A percentile compares a stretch with the other conserved stretches of the same genome.
Evolutionary conservation across 2,329 filamentous ascomycete genomes (phyloP).

Genomic region (Trichoderma sp.): DNA sequence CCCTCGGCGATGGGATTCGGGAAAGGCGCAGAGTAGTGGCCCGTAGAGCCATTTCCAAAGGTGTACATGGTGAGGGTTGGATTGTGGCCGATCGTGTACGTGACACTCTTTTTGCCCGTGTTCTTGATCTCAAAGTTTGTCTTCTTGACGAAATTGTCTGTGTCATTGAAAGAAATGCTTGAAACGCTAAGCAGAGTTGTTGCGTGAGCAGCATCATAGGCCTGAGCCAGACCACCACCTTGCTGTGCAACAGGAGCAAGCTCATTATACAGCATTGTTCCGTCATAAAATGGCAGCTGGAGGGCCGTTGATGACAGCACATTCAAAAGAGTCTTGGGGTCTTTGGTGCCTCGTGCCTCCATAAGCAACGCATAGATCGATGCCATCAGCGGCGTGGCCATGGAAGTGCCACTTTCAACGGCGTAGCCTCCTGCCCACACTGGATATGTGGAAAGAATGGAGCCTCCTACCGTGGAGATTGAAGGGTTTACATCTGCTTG

Average conservation of each 20-base stretch:
- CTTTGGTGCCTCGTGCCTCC: constrained; percentile 55
- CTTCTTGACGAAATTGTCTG: constrained; percentile 55
- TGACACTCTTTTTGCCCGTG: constrained; percentile 51
- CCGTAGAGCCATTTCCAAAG: constrained; percentile 35
- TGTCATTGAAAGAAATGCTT: constrained; percentile 66
- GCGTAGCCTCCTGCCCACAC: constrained; percentile 51
- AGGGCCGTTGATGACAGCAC: constrained; percentile 54
- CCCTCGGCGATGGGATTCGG: constrained; percentile 49
- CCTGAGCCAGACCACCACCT: constrained; percentile 63
- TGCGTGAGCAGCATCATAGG: constrained; percentile 60
- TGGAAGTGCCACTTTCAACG: constrained; percentile 61
- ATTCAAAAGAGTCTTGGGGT: constrained; percentile 54
- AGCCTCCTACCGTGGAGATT: constrained; percentile 57
- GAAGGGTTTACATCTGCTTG: constrained; percentile 62
- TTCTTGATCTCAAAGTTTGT: constrained; percentile 62
- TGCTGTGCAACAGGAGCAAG: constrained; percentile 63
- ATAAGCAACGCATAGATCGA: constrained; percentile 59
- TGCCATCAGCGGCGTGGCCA: constrained; percentile 61
- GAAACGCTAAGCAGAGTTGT: constrained; percentile 57
- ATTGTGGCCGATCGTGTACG: constrained; percentile 56
- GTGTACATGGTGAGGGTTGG: constrained; percentile 60
- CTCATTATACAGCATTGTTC: constrained; percentile 40
- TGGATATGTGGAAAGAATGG: constrained; percentile 62
- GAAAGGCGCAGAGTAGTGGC: constrained; percentile 47
- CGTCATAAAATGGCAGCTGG: constrained; percentile 54